These are phyloP conservation scores for Penicillium sp. DNA, from an alignment of 2,329 filamentous ascomycete species.

Conservation along the genomic window DNA sequence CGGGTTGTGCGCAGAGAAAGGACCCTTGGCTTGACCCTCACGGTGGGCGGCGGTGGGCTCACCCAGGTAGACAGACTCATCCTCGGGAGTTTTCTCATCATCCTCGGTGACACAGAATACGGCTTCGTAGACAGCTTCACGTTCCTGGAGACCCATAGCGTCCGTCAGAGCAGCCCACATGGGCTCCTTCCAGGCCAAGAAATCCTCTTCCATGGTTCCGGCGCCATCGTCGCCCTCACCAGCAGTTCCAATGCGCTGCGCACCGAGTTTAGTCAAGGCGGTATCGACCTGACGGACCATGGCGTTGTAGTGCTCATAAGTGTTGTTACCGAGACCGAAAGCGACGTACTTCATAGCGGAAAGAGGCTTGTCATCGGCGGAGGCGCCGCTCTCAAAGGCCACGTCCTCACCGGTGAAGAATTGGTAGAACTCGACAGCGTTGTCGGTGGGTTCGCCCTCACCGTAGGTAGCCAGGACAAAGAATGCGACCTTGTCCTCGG, in stretches of 20 bases:
- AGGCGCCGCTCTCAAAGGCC: slow-evolving; percentile 69
- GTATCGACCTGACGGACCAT: slow-evolving; percentile 93
- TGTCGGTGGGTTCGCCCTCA: slow-evolving; percentile 97
- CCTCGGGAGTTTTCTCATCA: slow-evolving; percentile 69
- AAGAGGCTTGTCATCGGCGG: slow-evolving; percentile 67
- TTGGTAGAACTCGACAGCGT: slow-evolving; percentile 98
- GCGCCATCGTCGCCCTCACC: slow-evolving; percentile 97
- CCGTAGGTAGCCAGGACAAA: slow-evolving; percentile 97
- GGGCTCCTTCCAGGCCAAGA: slow-evolving; percentile 97
- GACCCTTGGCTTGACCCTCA: slow-evolving; percentile 76
- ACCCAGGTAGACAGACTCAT: slow-evolving; percentile 83
- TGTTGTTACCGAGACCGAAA: slow-evolving; percentile 98
- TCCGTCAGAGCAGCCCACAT: slow-evolving; percentile 90
- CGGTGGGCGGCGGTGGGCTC: slow-evolving; percentile 97
- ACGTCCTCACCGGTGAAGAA: slow-evolving; percentile 81
- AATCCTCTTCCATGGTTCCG: slow-evolving; percentile 99
- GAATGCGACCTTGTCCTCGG: slow-evolving; percentile 86
- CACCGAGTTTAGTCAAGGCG: slow-evolving; percentile 77
- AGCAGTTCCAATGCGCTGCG: slow-evolving; percentile 76
- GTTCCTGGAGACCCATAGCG: slow-evolving; percentile 86
- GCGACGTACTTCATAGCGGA: slow-evolving; percentile 86
- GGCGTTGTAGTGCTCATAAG: slow-evolving; percentile 98
- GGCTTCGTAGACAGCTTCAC: slow-evolving; percentile 93
- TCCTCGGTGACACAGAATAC: slow-evolving; percentile 80
- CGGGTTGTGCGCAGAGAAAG: slow-evolving; percentile 94